Evolutionary conservation across 352 stramenopile genomes (phyloP), one percentile per base, ranked within the genome.

Genomic region (Globisporangium nunn): DNA sequence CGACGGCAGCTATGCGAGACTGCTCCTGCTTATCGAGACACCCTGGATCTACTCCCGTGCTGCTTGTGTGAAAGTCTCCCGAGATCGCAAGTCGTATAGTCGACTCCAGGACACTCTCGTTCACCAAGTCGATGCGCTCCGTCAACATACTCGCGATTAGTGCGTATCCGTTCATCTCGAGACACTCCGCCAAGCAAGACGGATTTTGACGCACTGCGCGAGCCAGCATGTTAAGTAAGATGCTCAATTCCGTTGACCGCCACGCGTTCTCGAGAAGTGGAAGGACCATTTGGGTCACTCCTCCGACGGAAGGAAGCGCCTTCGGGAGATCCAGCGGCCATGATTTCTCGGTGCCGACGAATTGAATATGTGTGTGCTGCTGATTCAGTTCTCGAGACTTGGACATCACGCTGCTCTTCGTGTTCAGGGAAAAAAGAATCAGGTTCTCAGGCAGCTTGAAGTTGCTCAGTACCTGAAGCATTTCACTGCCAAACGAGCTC

Each of bases 401-500:
- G 1, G 62, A 52, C 43, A 62, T 64, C 2, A 71, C 56, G 17
- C 62, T 68, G 35, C 59, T 74, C 31, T 65, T 83, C 2, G 77
- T 89, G 41, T 90, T 91, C 17, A 87, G 54, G 0, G 77, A 78
- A 48, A 87, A 89, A 3, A 90, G 40, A 10, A 88, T 58, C 2
- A 68, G 50, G 6, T 81, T 72, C 56, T 90, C 78, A 1, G 64
- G 14, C n/a, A 89, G 50, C 54, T 78, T 87, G 41, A 87, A 91
- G 41, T 59, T 70, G 33, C 68, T 71, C 6, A 93, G 57, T 3
- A 82, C 50, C 11, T 65, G 43, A 8, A 91, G 67, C n/a, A 88
- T 74, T 57, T 93, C 83, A 37, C 57, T 59, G 5, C 83, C 83
- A 53, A 91, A 80, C 8, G 67, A 51, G 48, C 67, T 80, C 70